These are phyloP conservation scores for Shiraia sp. DNA, from an alignment of 2,329 filamentous ascomycete genomes.

Conservation along the genomic window DNA sequence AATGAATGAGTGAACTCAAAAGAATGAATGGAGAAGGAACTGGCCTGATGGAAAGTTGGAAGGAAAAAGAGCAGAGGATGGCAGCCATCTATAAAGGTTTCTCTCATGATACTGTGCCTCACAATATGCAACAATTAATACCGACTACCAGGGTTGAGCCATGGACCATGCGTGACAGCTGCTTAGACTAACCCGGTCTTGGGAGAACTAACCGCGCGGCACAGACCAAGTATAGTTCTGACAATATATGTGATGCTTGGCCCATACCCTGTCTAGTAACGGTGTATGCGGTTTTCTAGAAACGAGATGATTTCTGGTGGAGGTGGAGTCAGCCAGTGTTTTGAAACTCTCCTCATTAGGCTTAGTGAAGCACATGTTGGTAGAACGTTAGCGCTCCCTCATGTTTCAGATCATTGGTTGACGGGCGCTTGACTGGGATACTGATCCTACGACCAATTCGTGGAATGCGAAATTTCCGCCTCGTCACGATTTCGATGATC, in stretches of 20 bases:
- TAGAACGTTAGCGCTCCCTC: slow-evolving; percentile 20
- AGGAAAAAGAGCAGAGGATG: slow-evolving; percentile 1
- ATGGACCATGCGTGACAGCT: slow-evolving; percentile 21
- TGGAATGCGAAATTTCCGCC: slow-evolving; percentile 1
- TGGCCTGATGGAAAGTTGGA: slow-evolving; percentile 25
- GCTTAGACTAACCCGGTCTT: slow-evolving; percentile 13
- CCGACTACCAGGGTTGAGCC: slow-evolving; percentile 20
- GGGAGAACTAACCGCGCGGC: slow-evolving; percentile 11
- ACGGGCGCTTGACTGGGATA: slow-evolving; percentile 18
- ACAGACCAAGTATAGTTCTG: slow-evolving; percentile 13
- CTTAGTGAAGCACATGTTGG: slow-evolving; percentile 16
- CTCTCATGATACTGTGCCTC: neutral
- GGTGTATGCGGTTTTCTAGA: slow-evolving; percentile 16
- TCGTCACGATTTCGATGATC: neutral
- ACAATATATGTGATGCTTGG: slow-evolving; percentile 19
- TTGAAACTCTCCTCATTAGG: slow-evolving; percentile 21
- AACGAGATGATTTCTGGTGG: slow-evolving; percentile 33
- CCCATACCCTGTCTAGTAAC: slow-evolving; percentile 9
- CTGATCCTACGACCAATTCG: slow-evolving; percentile 11
- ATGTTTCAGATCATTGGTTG: slow-evolving; percentile 27
- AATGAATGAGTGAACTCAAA: slow-evolving; percentile 21
- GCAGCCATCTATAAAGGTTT: slow-evolving; percentile 14
- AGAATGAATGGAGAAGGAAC: no score
- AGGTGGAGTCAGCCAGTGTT: slow-evolving; percentile 17
- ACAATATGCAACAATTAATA: slow-evolving; percentile 15